These are phyloP conservation scores for Podospora anserina DNA, from an alignment of 495 filamentous ascomycete genomes.

Conservation along the genomic window DNA sequence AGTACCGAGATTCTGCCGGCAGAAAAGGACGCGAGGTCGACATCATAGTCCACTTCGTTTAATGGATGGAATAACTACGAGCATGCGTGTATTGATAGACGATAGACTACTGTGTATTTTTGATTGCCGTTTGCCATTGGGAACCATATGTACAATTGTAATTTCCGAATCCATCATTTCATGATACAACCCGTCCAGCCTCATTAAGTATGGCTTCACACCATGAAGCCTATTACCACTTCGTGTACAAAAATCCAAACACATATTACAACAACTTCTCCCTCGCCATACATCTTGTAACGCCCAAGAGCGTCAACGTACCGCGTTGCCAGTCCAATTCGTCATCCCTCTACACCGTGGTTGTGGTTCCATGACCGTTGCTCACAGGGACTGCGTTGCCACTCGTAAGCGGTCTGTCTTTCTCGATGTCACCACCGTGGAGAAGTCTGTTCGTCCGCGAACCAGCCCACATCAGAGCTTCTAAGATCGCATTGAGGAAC, in stretches of 20 bases:
- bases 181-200: neutral
- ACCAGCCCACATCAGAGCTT: conserved; percentile 30
- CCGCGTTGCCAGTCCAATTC: too few species aligned
- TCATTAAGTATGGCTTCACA: neutral
- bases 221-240: too few species aligned
- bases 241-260: too few species aligned
- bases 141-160: neutral
- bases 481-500: conserved; percentile 25
- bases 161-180: neutral
- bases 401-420: neutral
- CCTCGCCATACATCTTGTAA: too few species aligned
- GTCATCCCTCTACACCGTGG: neutral
- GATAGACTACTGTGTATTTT: neutral
- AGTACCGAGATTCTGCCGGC: neutral
- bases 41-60: neutral
- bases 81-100: neutral
- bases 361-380: neutral
- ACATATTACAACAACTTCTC: too few species aligned
- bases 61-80: neutral
- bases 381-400: neutral
- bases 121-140: neutral
- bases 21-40: neutral
- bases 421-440: neutral
- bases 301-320: too few species aligned
- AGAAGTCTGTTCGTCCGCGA: neutral